Base-by-base conservation (phyloP, 2,329 filamentous ascomycete genomes). In the Colletotrichum ledebouriae region DNA sequence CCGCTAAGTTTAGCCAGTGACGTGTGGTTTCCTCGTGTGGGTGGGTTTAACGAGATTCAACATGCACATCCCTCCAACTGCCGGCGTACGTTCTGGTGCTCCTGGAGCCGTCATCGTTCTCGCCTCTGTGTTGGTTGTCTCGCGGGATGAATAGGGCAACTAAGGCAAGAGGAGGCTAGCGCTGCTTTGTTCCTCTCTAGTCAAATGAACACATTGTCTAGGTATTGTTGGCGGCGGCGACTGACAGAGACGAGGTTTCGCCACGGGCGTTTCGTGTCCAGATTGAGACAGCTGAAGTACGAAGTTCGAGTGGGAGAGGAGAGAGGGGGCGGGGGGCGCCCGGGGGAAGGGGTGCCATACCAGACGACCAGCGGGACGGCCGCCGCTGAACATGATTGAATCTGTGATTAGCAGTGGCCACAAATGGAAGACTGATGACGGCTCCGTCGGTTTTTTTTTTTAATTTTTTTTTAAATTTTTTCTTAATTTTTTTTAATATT, bases 31-130 rank as follows among this genome's bases (percentile, higher is more conserved):
- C 62, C 66, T 66, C 61, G 61, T 69, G 61, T 69, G 66, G 58
- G 66, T 69, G 66, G 66, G 66, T 69, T 61, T 69, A 56, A 69
- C 66, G 66, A 69, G 49, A 65, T 65, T 69, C 56, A 69, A 57
- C 55, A 66, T 59, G 66, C 66, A 59, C 41, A 69, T 66, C 66
- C 66, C 56, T 69, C 33, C 61, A 60, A 66, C 62, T 69, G 66
- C 61, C 66, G 66, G 49, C 49, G 41, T 46, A 39, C 44, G 37
- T 41, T 44, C n/a, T 59, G 47, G 53, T 17, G 25, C 20, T 39
- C 59, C 42, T 42, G 44, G 52, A 25, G 34, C 29, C 49, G 34
- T 65, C 33, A 34, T 57, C 34, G 42, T 42, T 34, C 17, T 52
- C 58, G 41, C 34, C 34, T 10, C 17, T 17, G 46, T 58, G 15